Conservation (phyloP, 1,284 basidiomycete species). For the Athelia psychrophila region DNA sequence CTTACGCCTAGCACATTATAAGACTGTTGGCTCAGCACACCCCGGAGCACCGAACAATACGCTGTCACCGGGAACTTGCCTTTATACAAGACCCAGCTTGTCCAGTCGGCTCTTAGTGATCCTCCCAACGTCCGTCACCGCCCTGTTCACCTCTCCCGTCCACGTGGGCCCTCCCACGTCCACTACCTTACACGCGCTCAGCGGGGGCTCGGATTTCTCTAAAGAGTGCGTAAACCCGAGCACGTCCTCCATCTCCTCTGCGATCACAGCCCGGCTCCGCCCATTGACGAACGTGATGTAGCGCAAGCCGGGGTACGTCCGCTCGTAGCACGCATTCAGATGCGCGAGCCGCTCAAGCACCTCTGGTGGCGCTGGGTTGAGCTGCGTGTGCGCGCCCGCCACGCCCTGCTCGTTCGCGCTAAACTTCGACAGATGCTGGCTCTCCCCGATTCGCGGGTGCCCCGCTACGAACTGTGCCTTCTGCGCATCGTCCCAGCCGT, state of each 20-base stretch:
- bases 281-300: constrained; percentile 94
- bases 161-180: constrained; percentile 46
- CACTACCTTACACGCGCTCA: constrained; percentile 37
- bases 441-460: constrained; percentile 89
- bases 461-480: constrained; percentile 74
- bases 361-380: constrained; percentile 53
- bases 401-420: constrained; percentile 79
- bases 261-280: constrained; percentile 67
- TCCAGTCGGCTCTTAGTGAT: constrained; percentile 72
- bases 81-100: constrained; percentile 35
- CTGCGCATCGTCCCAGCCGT: constrained; percentile 52
- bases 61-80: too few relatives aligned
- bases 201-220: constrained; percentile 36
- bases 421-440: constrained; percentile 64
- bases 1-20: background rate
- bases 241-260: constrained; percentile 74
- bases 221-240: constrained; percentile 52
- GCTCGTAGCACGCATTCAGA: constrained; percentile 79
- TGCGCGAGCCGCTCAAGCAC: constrained; percentile 60
- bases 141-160: constrained; percentile 65
- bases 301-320: constrained; percentile 67
- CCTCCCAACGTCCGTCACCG: constrained; percentile 67
- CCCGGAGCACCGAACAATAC: background rate
- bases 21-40: background rate
- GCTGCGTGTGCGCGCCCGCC: constrained; percentile 12